phyloP scores from a whole-genome alignment of 2,329 filamentous ascomycete species.

The Alternaria dauci region DNA sequence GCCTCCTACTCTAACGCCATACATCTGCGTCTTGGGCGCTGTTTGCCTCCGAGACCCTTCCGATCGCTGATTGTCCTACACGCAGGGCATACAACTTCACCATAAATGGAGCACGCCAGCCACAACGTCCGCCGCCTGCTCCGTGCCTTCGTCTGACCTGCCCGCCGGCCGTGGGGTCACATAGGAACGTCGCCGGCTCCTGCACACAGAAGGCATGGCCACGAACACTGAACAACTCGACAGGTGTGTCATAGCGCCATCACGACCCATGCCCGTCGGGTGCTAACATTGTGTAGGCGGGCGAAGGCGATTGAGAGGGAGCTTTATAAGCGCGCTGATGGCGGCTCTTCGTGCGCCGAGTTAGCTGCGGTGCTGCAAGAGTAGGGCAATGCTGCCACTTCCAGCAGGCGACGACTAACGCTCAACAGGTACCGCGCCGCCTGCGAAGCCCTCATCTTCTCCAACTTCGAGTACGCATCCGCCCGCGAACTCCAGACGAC shows the following conservation, averaged over 20 bases:
- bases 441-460: slow-evolving; percentile 76
- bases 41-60: slow-evolving; percentile 32
- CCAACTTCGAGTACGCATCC: slow-evolving; percentile 73
- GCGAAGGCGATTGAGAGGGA: slow-evolving; percentile 60
- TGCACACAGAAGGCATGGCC: slow-evolving; percentile 53
- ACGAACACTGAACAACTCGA: slow-evolving; percentile 60
- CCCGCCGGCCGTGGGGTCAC: slow-evolving; percentile 62
- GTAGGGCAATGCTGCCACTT: slow-evolving; percentile 32
- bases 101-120: slow-evolving; percentile 68
- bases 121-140: slow-evolving; percentile 56
- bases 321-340: slow-evolving; percentile 59
- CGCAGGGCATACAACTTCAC: slow-evolving; percentile 43
- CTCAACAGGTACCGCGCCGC: slow-evolving; percentile 70
- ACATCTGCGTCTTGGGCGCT: slow-evolving; percentile 36
- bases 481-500: slow-evolving; percentile 71
- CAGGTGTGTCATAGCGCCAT: slow-evolving; percentile 54
- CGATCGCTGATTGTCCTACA: slow-evolving; percentile 45
- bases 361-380: slow-evolving; percentile 56
- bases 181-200: slow-evolving; percentile 42
- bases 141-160: slow-evolving; percentile 66
- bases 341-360: slow-evolving; percentile 59
- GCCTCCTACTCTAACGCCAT: slow-evolving; percentile 22
- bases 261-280: neutral
- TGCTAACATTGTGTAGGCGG: slow-evolving; percentile 46
- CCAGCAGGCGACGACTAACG: slow-evolving; percentile 27